Evolutionary conservation across 2,329 filamentous ascomycete genomes (phyloP).

Genomic region (Davidsoniella eucalypti): DNA sequence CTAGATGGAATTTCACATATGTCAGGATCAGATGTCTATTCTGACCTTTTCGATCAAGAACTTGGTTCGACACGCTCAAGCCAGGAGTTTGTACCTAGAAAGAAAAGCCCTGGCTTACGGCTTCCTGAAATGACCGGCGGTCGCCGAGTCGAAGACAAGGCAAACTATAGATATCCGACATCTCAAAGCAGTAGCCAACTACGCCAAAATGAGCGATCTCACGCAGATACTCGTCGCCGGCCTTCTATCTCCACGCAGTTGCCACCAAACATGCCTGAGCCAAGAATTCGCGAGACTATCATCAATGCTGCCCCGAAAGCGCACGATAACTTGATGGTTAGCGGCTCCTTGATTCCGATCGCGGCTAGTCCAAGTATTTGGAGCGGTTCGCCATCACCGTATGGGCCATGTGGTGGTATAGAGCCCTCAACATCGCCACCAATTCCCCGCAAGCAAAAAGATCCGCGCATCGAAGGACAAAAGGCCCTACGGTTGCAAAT

Average conservation of each 20-base stretch:
- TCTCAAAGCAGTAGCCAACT: neutral
- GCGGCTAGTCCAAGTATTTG: slow-evolving; percentile 3
- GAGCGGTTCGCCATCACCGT: neutral
- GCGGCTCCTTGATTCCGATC: slow-evolving; percentile 1
- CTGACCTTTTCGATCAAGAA: no score
- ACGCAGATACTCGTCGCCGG: neutral
- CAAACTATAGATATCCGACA: neutral
- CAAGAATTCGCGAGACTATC: neutral
- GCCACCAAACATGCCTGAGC: no score
- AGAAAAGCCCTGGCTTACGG: no score
- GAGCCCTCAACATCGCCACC: neutral
- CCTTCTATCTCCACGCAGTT: no score
- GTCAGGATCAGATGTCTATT: no score
- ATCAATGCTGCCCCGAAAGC: neutral
- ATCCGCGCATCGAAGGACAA: neutral
- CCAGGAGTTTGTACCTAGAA: no score
- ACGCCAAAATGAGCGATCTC: neutral
- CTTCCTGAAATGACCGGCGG: no score
- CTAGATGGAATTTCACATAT: no score
- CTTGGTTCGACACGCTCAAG: no score
- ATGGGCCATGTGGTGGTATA: no score
- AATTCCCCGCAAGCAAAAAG: neutral
- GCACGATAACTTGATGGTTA: neutral
- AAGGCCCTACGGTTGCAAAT: slow-evolving; percentile 2
- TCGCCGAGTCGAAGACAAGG: no score